Percentiles rank a stretch among this genome's conserved stretches.
These are phyloP conservation scores for Echinosophora koreensis DNA, from an alignment of 306 rosid genomes.

Conservation along the genomic window DNA sequence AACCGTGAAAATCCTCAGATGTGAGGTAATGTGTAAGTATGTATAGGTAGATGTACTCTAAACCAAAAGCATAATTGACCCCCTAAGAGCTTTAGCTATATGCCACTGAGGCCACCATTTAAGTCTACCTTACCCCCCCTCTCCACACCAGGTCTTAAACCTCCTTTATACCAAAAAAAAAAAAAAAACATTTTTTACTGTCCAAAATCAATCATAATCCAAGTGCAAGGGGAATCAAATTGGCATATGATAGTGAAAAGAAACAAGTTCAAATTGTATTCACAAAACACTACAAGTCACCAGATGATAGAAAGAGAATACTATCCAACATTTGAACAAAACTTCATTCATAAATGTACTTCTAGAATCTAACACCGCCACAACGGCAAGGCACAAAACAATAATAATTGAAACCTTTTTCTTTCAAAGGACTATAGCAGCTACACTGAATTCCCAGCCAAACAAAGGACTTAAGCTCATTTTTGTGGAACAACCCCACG, in stretches of 20 bases:
- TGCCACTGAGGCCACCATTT: background rate
- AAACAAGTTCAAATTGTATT: conserved; percentile 17
- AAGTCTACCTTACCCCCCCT: conserved; percentile 11
- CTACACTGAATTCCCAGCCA: conserved; percentile 10
- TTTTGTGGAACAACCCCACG: background rate
- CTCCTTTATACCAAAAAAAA: background rate
- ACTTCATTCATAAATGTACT: conserved; percentile 2
- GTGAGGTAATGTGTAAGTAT: background rate
- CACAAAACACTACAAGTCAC: background rate
- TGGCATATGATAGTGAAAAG: conserved; percentile 6
- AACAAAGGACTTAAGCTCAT: background rate
- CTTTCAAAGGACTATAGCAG: background rate
- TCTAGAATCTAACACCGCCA: conserved; percentile 26
- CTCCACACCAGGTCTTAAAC: background rate
- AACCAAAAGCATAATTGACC: conserved; percentile 19
- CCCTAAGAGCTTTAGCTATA: background rate
- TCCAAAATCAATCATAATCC: conserved; percentile 27
- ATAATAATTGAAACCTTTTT: background rate
- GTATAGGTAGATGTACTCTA: background rate
- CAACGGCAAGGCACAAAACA: background rate
- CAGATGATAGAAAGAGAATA: background rate
- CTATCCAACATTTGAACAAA: background rate
- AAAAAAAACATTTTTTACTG: too few species aligned
- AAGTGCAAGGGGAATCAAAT: background rate
- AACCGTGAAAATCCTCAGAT: background rate